Conservation (phyloP, 371 early-diverging fungal genomes). For the Entomophthora muscae region DNA sequence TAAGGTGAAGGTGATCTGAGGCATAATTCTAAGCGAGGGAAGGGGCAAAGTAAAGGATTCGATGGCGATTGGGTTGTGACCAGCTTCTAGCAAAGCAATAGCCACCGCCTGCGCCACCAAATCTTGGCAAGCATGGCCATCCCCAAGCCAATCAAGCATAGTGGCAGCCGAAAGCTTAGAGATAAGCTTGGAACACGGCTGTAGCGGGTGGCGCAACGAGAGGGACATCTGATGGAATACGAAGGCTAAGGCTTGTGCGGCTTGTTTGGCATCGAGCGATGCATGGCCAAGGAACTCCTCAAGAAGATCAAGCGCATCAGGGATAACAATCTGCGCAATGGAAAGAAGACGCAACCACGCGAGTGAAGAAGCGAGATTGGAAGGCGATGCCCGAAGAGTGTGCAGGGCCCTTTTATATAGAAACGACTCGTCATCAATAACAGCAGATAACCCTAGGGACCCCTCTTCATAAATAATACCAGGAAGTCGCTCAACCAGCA, state of each 20-base stretch:
- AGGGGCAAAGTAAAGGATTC: background rate
- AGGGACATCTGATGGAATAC: background rate
- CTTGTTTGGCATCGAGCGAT: background rate
- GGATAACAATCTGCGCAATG: background rate
- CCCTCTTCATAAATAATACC: background rate
- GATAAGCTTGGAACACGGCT: background rate
- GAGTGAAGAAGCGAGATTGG: background rate
- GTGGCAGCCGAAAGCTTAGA: background rate
- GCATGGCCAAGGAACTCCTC: background rate
- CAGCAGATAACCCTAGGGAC: background rate
- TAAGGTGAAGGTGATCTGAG: background rate
- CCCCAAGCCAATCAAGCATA: background rate
- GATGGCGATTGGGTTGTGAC: background rate
- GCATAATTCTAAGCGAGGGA: background rate
- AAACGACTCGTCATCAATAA: background rate
- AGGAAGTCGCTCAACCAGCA: background rate
- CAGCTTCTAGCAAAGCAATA: background rate
- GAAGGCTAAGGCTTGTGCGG: background rate
- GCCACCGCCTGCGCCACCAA: background rate
- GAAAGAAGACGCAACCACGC: background rate
- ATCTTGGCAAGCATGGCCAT: background rate
- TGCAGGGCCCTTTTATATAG: background rate
- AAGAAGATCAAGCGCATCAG: background rate
- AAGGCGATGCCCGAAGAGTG: background rate
- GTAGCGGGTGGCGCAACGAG: background rate